Base-by-base conservation (phyloP, 1,139 yeast species). In the Meyerozyma athensensis region DNA sequence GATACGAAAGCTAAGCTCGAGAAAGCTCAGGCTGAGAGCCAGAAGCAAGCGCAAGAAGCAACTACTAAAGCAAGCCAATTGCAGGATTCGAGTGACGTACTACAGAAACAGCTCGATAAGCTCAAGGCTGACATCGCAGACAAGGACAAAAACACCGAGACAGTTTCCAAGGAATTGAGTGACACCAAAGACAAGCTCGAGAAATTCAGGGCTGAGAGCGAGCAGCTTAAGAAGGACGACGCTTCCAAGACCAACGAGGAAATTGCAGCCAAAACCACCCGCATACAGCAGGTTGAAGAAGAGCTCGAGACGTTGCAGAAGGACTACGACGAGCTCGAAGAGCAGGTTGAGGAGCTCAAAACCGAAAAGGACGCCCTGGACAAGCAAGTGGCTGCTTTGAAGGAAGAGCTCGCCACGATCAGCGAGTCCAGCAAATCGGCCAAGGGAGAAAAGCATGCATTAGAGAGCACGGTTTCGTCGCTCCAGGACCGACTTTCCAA, bases 81-180 rank as follows among this genome's bases (percentile, higher is more conserved):
- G 5, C 22, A 39, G 16, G 35, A 30, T 8, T 41, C 39, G 19
- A 9, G 23, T 19, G 17, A 34, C 9, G 34, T 26, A 5, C 21
- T 30, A 9, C 22, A 31, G 20, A 21, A 26, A n/a, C 14, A 33
- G n/a, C 12, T 26, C 10, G 32, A 20, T 7, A 14, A 16, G 9
- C 20, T 34, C 7, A 19, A 14, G 7, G 32, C 9, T 16, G 22
- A 12, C 43, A 39, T 30, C 38, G 24, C 46, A 67, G 16, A 67
- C 12, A 24, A 13, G 10, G 28, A 63, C 39, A 63, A 52, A 19
- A 33, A 23, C 7, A 20, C 36, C 12, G 32, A 7, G 10, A 7
- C 7, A 21, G 23, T 21, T 21, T 7, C 7, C 7, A 21, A 30
- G 26, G 33, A 33, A 10, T 32, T 38, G 23, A 36, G 34, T 19